Evolutionary conservation across 441 rosid species (phyloP), one percentile per base, ranked within the genome.

Genomic region (Erysimum pusillum): DNA sequence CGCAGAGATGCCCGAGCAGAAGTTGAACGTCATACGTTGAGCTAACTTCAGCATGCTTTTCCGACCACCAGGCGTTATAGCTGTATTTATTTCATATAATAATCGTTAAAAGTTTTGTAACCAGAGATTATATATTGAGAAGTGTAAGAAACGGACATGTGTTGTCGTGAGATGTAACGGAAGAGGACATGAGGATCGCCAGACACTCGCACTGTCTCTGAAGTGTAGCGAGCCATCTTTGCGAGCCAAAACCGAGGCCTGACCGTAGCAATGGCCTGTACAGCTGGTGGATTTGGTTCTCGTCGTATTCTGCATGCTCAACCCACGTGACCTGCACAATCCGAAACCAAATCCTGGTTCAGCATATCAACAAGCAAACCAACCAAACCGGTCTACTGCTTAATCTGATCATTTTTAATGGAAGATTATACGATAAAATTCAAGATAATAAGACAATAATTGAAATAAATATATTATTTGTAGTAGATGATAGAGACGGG

Each of bases 1-100:
- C 0, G 97, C 97, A 8, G 95, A 87, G 25, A 93, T 91, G 1
- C 99, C 99, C 0, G 97, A 85, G 31, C 95, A 96, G 88, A 93
- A 96, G 77, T 88, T 93, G 32, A 83, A 86, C 5, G 95, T 89
- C 99, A 93, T 96, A 25, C 99, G 85, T 18, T 89, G 97, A 0
- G 98, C 98, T 48, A 96, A 87, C 85, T 93, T 90, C 36, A 96
- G 54, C 98, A 96, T 90, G 88, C 96, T 93, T 64, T 92, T 76
- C 22, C 97, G 75, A 18, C 98, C 97, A 22, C 88, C 76, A 0
- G 92, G 76, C 51, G 80, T 91, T 79, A 95, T 88, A 4, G 93
- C 99, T 85, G 69, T 11, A 64, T 41, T 2, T 48, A 2, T 4
- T 20, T 3, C 25, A 39, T 63, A 56, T 4, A 8, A 35, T 6